These are phyloP conservation scores for Starmerella khaoyaiensis DNA, from an alignment of 805 yeast genomes.

Conservation along the genomic window DNA sequence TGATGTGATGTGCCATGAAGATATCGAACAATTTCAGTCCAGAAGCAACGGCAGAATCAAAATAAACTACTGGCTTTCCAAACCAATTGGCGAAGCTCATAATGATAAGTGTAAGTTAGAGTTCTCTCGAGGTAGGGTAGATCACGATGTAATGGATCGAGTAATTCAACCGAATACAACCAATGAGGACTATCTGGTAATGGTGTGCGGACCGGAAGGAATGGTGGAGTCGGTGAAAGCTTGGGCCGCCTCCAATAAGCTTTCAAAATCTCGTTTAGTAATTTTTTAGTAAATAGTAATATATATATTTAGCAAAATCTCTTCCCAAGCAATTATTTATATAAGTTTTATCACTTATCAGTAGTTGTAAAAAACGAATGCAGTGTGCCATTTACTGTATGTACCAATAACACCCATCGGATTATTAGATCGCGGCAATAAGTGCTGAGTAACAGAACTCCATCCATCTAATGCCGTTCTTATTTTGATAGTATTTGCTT, in stretches of 20 bases:
- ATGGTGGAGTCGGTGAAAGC: conserved; percentile 11
- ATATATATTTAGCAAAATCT: no score
- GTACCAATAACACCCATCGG: no score
- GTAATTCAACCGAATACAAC: not conserved
- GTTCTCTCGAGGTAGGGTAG: conserved; percentile 11
- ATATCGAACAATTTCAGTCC: conserved; percentile 34
- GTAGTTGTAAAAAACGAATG: no score
- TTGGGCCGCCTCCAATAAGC: conserved; percentile 6
- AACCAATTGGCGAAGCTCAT: conserved; percentile 2
- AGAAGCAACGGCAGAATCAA: conserved; percentile 29
- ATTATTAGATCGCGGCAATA: no score
- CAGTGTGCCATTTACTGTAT: no score
- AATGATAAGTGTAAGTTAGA: no score
- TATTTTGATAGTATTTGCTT: no score
- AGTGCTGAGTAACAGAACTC: no score
- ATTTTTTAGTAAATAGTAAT: no score
- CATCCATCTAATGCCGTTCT: no score
- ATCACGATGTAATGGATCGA: conserved; percentile 2
- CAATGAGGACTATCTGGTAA: conserved; percentile 6
- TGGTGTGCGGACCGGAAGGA: conserved; percentile 17
- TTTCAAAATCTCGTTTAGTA: conserved; percentile 7
- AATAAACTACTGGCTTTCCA: conserved; percentile 30
- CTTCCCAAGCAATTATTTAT: no score
- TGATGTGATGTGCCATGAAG: conserved; percentile 37
- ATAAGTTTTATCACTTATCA: no score